A percentile compares a stretch with the other conserved stretches of the same genome.
Evolutionary conservation across 2,329 filamentous ascomycete genomes (phyloP).

Genomic region (Dothiorella sarmentorum): DNA sequence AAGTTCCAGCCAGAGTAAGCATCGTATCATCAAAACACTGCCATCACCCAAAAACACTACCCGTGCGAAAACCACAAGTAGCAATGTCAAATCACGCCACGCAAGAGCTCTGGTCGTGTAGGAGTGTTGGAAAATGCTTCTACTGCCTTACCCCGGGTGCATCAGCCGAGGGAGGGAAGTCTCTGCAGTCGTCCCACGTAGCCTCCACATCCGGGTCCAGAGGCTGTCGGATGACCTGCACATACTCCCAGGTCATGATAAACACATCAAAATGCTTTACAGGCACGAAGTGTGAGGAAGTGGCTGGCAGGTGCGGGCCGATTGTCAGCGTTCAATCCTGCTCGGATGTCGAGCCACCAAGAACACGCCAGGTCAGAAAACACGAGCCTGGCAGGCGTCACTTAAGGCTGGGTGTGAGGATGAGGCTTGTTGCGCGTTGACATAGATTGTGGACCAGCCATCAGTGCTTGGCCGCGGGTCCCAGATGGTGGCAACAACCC

Average conservation of each 20-base stretch:
- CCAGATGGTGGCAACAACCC: background rate
- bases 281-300: slow-evolving; percentile 1
- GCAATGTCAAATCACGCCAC: background rate
- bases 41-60: background rate
- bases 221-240: background rate
- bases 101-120: background rate
- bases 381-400: background rate
- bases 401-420: background rate
- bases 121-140: background rate
- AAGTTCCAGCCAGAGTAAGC: background rate
- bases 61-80: background rate
- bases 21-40: background rate
- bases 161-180: slow-evolving; percentile 3
- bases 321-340: background rate
- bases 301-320: background rate
- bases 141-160: background rate
- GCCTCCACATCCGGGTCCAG: background rate
- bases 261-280: background rate
- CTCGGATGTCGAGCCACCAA: background rate
- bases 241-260: background rate
- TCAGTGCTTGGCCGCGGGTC: background rate
- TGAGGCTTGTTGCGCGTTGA: background rate
- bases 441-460: background rate
- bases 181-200: background rate
- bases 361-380: background rate